A percentile compares a stretch with the other conserved stretches of the same genome.
Conservation (phyloP, 176 grass and related monocot genomes). For the maize (Zea mays) region Zm-B73-REFERENCE-NAM-5.0 NC_050100.1:190264001-190264500, state of each 20-base stretch:
- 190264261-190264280: no score
- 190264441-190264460: background rate
- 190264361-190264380: background rate
- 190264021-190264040: conserved; percentile 29
- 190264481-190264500: background rate
- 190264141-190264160: background rate
- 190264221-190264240: background rate
- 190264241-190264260: background rate
- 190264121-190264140: background rate
- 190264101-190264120: conserved; percentile 23
- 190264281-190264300: no score
- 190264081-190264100: background rate
- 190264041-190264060: background rate
- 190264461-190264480: background rate
- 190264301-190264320: background rate
- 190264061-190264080: background rate
- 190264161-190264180: background rate
- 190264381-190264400: background rate
- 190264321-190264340: background rate
- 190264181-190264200: background rate
- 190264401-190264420: background rate
- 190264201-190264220: conserved; percentile 13
- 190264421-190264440: background rate
- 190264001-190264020: background rate
- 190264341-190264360: background rate